phyloP scores from a whole-genome alignment of 1,284 basidiomycete genomes.

The Ganoderma boninense region DNA sequence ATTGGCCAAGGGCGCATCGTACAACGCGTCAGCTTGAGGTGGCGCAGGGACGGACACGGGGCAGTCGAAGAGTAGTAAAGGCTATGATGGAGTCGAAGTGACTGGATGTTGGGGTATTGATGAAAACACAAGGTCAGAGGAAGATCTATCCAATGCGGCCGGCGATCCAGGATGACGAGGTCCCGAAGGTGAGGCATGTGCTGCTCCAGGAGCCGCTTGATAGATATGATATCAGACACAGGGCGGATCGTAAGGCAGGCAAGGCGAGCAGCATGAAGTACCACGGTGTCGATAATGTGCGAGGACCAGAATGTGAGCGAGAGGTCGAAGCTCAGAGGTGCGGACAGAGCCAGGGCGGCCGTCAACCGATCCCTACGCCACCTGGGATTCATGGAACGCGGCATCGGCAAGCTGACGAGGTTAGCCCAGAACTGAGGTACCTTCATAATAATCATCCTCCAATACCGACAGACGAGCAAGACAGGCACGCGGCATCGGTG shows the following conservation, averaged over 20 bases:
- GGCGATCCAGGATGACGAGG: not conserved
- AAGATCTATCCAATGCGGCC: too few species aligned
- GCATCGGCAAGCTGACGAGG: not conserved
- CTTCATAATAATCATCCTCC: not conserved
- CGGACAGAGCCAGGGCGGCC: not conserved
- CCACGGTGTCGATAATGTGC: not conserved
- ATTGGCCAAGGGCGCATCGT: not conserved
- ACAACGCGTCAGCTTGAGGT: not conserved
- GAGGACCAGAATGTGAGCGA: not conserved
- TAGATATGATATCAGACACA: not conserved
- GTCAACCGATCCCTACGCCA: not conserved
- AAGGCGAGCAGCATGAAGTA: not conserved
- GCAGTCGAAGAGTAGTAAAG: not conserved
- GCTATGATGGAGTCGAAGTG: not conserved
- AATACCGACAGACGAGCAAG: slow-evolving; percentile 1
- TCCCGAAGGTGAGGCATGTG: not conserved
- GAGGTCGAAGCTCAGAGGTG: not conserved
- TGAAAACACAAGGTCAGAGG: not conserved
- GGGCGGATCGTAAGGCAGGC: not conserved
- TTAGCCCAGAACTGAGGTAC: slow-evolving; percentile 8
- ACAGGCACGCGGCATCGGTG: not conserved
- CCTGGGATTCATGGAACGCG: too few species aligned
- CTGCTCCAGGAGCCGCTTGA: not conserved
- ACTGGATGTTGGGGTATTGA: not conserved
- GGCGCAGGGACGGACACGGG: not conserved